Evolutionary conservation across 495 filamentous ascomycete species (phyloP).

Genomic region (Filosporella fistucella): DNA sequence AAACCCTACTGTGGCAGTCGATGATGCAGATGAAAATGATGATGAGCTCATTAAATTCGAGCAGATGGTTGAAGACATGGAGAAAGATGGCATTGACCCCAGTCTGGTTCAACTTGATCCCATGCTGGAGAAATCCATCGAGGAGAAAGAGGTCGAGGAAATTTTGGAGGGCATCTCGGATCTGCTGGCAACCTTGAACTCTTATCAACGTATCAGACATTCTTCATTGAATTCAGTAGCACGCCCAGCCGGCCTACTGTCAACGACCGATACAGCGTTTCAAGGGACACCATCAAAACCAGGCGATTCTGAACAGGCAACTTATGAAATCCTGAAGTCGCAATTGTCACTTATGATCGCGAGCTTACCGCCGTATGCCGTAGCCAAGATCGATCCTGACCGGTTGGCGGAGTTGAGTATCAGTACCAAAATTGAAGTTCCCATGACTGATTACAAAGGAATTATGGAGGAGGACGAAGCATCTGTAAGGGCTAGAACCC

Average conservation of each 20-base stretch:
- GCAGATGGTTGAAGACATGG: conserved; percentile 15
- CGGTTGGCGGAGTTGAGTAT: conserved; percentile 77
- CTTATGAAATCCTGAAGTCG: conserved; percentile 71
- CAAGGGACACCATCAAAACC: conserved; percentile 44
- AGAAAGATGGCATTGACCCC: conserved; percentile 37
- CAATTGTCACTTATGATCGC: conserved; percentile 69
- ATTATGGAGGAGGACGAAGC: conserved; percentile 84
- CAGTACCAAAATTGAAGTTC: conserved; percentile 73
- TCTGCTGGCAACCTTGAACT: conserved; percentile 77
- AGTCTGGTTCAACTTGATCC: conserved; percentile 35
- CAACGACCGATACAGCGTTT: conserved; percentile 39
- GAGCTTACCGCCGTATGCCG: conserved; percentile 76
- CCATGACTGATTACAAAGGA: conserved; percentile 66
- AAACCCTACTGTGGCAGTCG: conserved; percentile 31
- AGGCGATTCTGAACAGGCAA: conserved; percentile 59
- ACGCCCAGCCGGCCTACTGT: conserved; percentile 39
- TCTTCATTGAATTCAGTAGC: conserved; percentile 47
- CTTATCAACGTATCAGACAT: conserved; percentile 80
- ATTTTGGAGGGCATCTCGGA: conserved; percentile 76
- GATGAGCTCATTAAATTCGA: conserved; percentile 35
- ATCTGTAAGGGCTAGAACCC: conserved; percentile 29
- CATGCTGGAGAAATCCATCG: conserved; percentile 41
- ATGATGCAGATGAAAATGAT: conserved; percentile 31
- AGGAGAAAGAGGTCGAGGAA: conserved; percentile 67
- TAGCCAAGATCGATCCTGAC: conserved; percentile 81